Conservation (phyloP, 768 basidiomycete genomes). For the Tremella mesenterica region DNA sequence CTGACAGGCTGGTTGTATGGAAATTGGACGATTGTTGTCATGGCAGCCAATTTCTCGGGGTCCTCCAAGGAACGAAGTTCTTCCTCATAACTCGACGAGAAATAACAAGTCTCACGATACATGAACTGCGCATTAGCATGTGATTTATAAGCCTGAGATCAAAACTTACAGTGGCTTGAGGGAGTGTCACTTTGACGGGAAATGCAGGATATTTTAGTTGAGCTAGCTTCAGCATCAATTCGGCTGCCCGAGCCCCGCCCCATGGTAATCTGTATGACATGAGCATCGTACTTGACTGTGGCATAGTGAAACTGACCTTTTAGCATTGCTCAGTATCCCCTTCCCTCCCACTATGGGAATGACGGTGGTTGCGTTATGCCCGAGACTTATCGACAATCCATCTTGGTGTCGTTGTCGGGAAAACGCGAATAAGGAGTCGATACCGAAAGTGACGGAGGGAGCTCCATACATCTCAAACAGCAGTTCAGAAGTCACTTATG, state of each 20-base stretch:
- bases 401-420: constrained; percentile 66
- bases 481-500: constrained; percentile 81
- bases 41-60: constrained; percentile 56
- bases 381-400: constrained; percentile 82
- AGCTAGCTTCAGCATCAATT: constrained; percentile 83
- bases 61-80: constrained; percentile 62
- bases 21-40: constrained; percentile 75
- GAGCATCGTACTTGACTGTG: neutral
- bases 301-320: constrained; percentile 54
- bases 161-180: constrained; percentile 63
- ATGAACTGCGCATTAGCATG: constrained; percentile 60
- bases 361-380: constrained; percentile 80
- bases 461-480: constrained; percentile 88
- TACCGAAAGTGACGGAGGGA: constrained; percentile 74
- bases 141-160: neutral
- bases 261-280: constrained; percentile 67
- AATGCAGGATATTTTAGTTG: constrained; percentile 94
- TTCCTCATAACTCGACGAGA: constrained; percentile 64
- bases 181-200: constrained; percentile 67
- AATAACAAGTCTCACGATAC: constrained; percentile 75
- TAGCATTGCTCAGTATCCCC: constrained; percentile 73
- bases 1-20: constrained; percentile 56
- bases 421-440: constrained; percentile 88
- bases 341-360: constrained; percentile 77
- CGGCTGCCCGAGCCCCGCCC: constrained; percentile 82